Conservation (phyloP, 2,329 filamentous ascomycete species). For the Dactylellina parvicollis region DNA sequence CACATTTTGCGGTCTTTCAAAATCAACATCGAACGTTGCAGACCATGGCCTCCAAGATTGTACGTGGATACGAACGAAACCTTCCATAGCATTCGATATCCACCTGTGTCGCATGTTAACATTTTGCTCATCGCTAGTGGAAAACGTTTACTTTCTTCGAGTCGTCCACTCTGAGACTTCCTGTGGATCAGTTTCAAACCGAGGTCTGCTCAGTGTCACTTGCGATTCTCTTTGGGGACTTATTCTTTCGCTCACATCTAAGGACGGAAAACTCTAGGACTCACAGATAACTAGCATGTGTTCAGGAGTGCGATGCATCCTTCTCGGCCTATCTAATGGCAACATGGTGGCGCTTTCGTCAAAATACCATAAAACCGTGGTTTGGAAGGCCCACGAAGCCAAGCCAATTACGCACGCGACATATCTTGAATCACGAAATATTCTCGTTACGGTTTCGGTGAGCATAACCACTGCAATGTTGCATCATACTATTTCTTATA, state of each 20-base stretch:
- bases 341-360: conserved; percentile 78
- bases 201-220: conserved; percentile 73
- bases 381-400: conserved; percentile 66
- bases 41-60: conserved; percentile 43
- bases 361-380: conserved; percentile 30
- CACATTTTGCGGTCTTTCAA: no score
- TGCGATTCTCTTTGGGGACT: background rate
- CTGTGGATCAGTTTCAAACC: conserved; percentile 73
- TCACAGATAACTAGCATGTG: conserved; percentile 82
- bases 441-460: conserved; percentile 65
- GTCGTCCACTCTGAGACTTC: conserved; percentile 81
- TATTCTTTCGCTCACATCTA: conserved; percentile 1
- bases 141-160: conserved; percentile 99
- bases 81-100: background rate
- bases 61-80: conserved; percentile 7
- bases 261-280: conserved; percentile 61
- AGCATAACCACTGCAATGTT: conserved; percentile 93
- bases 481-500: conserved; percentile 73
- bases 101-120: conserved; percentile 5
- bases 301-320: conserved; percentile 87
- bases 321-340: conserved; percentile 86
- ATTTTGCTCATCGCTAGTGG: conserved; percentile 71
- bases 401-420: conserved; percentile 84
- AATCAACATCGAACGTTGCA: background rate
- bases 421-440: conserved; percentile 84